Conservation (phyloP, 768 basidiomycete species). For the Boletus edulis region DNA sequence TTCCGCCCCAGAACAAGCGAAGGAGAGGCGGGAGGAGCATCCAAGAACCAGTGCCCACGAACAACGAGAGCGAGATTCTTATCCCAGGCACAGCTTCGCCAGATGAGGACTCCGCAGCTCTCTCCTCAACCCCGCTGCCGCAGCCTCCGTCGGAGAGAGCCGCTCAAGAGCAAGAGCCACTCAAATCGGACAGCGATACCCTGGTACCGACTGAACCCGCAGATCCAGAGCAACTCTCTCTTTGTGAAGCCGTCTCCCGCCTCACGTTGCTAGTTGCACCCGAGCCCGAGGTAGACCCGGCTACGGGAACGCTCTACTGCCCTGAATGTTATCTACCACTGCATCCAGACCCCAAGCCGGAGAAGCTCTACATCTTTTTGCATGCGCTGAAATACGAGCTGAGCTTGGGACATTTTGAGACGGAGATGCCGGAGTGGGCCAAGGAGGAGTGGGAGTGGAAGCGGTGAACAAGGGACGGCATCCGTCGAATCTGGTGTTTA, state of each 20-base stretch:
- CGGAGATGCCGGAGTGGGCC: slow-evolving; percentile 90
- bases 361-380: slow-evolving; percentile 91
- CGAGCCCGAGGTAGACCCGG: slow-evolving; percentile 33
- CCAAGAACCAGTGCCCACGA: slow-evolving; percentile 9
- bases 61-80: not conserved
- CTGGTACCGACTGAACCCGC: not conserved
- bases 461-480: slow-evolving; percentile 1
- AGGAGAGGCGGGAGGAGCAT: slow-evolving; percentile 48
- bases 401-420: slow-evolving; percentile 78
- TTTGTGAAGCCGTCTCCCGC: slow-evolving; percentile 49
- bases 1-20: slow-evolving; percentile 60
- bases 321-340: slow-evolving; percentile 89
- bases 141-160: not conserved
- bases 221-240: slow-evolving; percentile 31
- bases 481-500: too few relatives aligned
- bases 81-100: not conserved
- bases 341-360: slow-evolving; percentile 90
- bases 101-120: not conserved
- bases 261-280: slow-evolving; percentile 22
- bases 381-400: slow-evolving; percentile 88
- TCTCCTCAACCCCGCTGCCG: not conserved
- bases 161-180: not conserved
- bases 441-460: slow-evolving; percentile 70
- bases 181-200: not conserved
- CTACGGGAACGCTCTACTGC: slow-evolving; percentile 65